A percentile compares a stretch with the other conserved stretches of the same genome.
These are phyloP conservation scores for Talaromyces sp. DNA, from an alignment of 2,329 filamentous ascomycete genomes.

Conservation along the genomic window DNA sequence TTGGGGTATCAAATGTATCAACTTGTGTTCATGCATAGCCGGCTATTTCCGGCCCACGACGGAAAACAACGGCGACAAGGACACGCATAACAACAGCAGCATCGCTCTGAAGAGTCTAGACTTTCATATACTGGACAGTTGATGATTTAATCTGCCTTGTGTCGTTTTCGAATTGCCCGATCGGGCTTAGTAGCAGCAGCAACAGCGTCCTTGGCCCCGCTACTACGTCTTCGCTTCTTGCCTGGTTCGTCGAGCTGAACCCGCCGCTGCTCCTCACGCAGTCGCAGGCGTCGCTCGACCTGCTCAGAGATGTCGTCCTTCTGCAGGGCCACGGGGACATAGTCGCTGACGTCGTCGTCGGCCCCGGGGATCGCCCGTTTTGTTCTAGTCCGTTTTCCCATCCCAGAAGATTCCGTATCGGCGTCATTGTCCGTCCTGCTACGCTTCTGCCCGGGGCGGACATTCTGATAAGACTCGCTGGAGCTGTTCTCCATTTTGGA, in stretches of 20 bases:
- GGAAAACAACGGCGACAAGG: too few species aligned
- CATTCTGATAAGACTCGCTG: not conserved
- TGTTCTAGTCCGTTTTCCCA: slow-evolving; percentile 19
- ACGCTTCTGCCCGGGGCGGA: not conserved
- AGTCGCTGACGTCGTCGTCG: slow-evolving; percentile 22
- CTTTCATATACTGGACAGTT: too few species aligned
- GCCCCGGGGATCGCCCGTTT: slow-evolving; percentile 16
- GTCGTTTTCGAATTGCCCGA: not conserved
- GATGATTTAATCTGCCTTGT: not conserved
- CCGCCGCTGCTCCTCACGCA: slow-evolving; percentile 36
- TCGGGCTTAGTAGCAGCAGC: not conserved
- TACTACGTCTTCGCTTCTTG: slow-evolving; percentile 36
- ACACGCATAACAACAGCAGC: too few species aligned
- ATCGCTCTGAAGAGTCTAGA: too few species aligned
- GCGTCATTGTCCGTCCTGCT: not conserved
- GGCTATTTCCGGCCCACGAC: too few species aligned
- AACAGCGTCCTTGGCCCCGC: not conserved
- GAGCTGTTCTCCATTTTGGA: not conserved
- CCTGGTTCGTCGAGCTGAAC: slow-evolving; percentile 26
- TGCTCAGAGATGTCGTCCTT: slow-evolving; percentile 44
- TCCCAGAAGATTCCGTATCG: not conserved
- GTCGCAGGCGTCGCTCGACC: slow-evolving; percentile 40
- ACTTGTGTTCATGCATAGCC: too few species aligned
- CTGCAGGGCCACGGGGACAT: slow-evolving; percentile 24
- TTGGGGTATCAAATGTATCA: too few species aligned